Evolutionary conservation across 164 flowering plant species (phyloP), one percentile per base, ranked within the genome.

Genomic region (Warburgia ugandensis): DNA sequence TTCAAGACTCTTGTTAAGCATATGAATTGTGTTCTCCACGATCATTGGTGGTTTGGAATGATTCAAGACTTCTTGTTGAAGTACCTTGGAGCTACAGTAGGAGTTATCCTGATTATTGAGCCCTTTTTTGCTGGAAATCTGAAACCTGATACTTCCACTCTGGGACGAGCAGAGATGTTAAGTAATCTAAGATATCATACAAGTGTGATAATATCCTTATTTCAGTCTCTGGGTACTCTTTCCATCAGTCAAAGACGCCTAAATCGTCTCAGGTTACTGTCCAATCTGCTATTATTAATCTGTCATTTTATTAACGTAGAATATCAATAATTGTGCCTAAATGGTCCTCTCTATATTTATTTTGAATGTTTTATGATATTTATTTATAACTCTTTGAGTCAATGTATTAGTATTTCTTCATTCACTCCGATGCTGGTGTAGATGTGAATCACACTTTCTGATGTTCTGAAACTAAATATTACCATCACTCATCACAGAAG

Each of bases 31-130:
- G 99, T 89, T 52, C 88, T 73, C 57, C 97, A 89, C 61, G 95
- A 94, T 31, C 92, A 89, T 60, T 94, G 99, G 99, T 94, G 99
- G 99, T 94, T 94, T 75, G 99, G 99, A 63, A 94, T 94, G 95
- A 86, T 94, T 65, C 99, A 94, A 54, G 99, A 94, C 63, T 94
- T 94, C 67, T 67, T 94, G 39, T 54, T 86, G 68, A 94, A 94
- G 76, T 94, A 94, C 72, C 90, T 94, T 61, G 99, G 99, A 61
- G 99, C 99, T 37, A 94, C 99, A 39, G 87, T 94, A 41, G 97
- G 91, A 52, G 99, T 87, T 58, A 62, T 94, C 58, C 70, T 94
- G 55, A 94, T 89, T 54, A 94, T 94, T 58, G 99, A 94, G 67
- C 99, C 99, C 27, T 94, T 94, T 65, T 94, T 89, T 64, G 68